Base-by-base conservation (phyloP, 2,329 filamentous ascomycete genomes). In the Aspergillus sp. region DNA sequence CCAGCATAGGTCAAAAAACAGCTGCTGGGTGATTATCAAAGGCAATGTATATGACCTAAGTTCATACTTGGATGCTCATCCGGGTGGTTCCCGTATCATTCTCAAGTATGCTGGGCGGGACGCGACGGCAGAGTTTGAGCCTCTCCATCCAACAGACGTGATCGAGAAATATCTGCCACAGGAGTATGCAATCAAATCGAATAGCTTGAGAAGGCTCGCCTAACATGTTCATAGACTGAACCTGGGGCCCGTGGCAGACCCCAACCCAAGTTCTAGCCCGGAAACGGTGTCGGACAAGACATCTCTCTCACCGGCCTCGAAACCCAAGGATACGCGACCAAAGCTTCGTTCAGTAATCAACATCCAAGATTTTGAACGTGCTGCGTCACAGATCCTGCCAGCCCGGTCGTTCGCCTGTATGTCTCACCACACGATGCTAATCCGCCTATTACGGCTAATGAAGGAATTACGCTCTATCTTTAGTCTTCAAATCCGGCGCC, bases 11-110 rank as follows among this genome's bases (percentile, higher is more conserved):
- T 38, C 34, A 1, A 38, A 17, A 17, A 13, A 38, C 34, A 38
- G 34, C n/a, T 45, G 47, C 21, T 44, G 47, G 47, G 40, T 50
- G 4, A 50, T 50, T 29, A 31, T 50, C 17, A 23, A 23, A 10
- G 16, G 11, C 1, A 43, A 40, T n/a, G 38, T 44, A 3, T 50
- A 50, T 19, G 40, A 50, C 25, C 13, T 50, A 14, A 50, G 20
- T 6, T 11, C 20, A 17, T 50, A 20, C 40, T 20, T 50, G n/a
- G 40, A 50, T 14, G n/a, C 11, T 2, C 47, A 50, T n/a, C 47
- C 47, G 5, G 47, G 47, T 3, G 47, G 47, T 5, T 10, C 47
- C n/a, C 19, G 16, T n/a, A 21, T 44, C n/a, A 34, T 50, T 17
- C 25, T 38, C 4, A 19, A 34, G 14, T 32, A 49, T 44, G 40